phyloP scores from a whole-genome alignment of 352 stramenopile species.

The Globisporangium takayamanum region DNA sequence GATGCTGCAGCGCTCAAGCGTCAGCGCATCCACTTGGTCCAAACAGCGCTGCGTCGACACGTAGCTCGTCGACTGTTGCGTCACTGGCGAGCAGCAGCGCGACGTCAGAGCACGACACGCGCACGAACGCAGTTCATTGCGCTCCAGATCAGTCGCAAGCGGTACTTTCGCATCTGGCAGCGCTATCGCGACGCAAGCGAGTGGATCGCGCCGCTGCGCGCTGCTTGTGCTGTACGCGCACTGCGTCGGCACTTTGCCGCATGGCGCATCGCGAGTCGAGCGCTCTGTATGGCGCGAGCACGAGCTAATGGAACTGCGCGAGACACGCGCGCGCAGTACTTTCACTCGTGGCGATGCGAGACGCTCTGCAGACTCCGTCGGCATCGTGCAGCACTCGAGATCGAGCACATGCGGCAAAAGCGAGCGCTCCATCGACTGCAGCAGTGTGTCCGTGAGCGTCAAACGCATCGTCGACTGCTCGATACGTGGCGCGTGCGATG shows the following conservation, averaged over 20 bases:
- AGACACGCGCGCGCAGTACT: background rate
- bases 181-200: constrained; percentile 1
- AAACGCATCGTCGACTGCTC: background rate
- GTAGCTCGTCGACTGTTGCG: background rate
- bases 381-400: background rate
- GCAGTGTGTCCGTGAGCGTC: background rate
- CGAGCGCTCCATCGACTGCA: constrained; percentile 3
- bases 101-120: background rate
- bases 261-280: constrained; percentile 18
- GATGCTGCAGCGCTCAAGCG: background rate
- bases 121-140: background rate
- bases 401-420: background rate
- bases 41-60: background rate
- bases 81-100: background rate
- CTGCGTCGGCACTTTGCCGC: constrained; percentile 15
- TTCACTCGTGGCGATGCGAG: constrained; percentile 3
- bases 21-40: background rate
- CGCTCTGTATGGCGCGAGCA: constrained; percentile 12
- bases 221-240: background rate
- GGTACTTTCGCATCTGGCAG: constrained; percentile 12
- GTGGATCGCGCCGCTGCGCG: constrained; percentile 2
- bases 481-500: background rate
- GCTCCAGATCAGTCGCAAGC: constrained; percentile 6
- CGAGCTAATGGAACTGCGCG: background rate
- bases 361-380: background rate